These are phyloP conservation scores for Naegleria fowleri DNA, from an alignment of 208 protist species.

Conservation along the genomic window DNA sequence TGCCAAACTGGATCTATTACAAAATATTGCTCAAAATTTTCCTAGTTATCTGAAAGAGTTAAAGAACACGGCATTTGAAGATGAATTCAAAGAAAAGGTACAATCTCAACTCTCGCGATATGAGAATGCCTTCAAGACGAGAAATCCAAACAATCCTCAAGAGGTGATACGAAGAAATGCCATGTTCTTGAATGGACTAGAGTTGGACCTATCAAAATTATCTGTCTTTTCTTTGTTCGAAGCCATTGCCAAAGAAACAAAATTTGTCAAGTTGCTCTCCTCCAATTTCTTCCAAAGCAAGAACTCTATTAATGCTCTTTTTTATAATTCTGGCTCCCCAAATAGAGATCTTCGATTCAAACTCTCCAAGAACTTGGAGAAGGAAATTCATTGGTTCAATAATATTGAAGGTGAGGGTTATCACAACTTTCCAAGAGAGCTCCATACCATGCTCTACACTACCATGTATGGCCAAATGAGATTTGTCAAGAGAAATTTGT, in stretches of 20 bases:
- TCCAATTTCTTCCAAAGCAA: not conserved
- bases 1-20: not conserved
- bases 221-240: not conserved
- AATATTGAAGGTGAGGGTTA: slow-evolving; percentile 20
- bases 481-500: slow-evolving; percentile 9
- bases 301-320: not conserved
- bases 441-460: not conserved
- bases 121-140: not conserved
- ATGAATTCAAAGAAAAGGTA: not conserved
- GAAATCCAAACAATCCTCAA: slow-evolving; percentile 18
- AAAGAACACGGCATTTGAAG: not conserved
- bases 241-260: not conserved
- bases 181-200: slow-evolving; percentile 2
- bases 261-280: not conserved
- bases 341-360: not conserved
- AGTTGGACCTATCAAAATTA: not conserved
- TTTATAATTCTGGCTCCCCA: not conserved
- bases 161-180: slow-evolving; percentile 17
- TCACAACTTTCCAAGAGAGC: not conserved
- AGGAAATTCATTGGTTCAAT: not conserved
- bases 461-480: slow-evolving; percentile 7
- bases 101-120: not conserved
- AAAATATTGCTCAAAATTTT: slow-evolving; percentile 15
- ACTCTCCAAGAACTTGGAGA: not conserved
- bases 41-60: not conserved